A percentile compares a stretch with the other conserved stretches of the same genome.
These are phyloP conservation scores for Psophocarpus tetragonolobus DNA, from an alignment of 306 rosid species.

Conservation along the genomic window DNA sequence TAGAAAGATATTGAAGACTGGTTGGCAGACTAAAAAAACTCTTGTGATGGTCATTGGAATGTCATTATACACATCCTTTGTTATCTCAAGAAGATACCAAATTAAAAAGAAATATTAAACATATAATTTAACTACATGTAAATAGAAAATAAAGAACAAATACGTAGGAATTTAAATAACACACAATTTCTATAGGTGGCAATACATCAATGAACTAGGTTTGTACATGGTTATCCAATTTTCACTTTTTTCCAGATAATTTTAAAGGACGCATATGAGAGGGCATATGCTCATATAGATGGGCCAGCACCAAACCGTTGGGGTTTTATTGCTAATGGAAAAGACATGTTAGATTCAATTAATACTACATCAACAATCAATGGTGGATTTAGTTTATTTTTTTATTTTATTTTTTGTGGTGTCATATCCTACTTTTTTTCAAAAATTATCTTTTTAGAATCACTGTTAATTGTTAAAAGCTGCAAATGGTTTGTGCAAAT, in stretches of 20 bases:
- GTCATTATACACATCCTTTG: too few species aligned
- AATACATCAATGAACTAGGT: neutral
- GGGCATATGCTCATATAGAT: slow-evolving; percentile 98
- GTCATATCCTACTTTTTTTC: neutral
- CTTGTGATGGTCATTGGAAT: too few species aligned
- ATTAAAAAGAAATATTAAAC: too few species aligned
- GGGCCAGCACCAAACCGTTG: slow-evolving; percentile 99
- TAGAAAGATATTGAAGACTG: too few species aligned
- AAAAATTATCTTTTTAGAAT: slow-evolving; percentile 26
- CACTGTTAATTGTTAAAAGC: slow-evolving; percentile 13
- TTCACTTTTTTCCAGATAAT: slow-evolving; percentile 59
- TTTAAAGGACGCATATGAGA: slow-evolving; percentile 93
- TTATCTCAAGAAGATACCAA: too few species aligned
- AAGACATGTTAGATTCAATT: slow-evolving; percentile 64
- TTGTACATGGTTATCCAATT: slow-evolving; percentile 31
- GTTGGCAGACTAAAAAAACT: too few species aligned
- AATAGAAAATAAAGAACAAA: too few species aligned
- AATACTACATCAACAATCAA: slow-evolving; percentile 42
- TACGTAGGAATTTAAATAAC: too few species aligned
- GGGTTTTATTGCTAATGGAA: slow-evolving; percentile 86
- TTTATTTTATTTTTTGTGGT: neutral
- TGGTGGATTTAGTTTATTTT: slow-evolving; percentile 58
- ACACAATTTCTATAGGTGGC: too few species aligned
- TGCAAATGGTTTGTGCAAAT: slow-evolving; percentile 45
- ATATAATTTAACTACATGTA: too few species aligned